phyloP scores from a whole-genome alignment of 2,329 filamentous ascomycete genomes.

The Ophiostoma sp. region DNA sequence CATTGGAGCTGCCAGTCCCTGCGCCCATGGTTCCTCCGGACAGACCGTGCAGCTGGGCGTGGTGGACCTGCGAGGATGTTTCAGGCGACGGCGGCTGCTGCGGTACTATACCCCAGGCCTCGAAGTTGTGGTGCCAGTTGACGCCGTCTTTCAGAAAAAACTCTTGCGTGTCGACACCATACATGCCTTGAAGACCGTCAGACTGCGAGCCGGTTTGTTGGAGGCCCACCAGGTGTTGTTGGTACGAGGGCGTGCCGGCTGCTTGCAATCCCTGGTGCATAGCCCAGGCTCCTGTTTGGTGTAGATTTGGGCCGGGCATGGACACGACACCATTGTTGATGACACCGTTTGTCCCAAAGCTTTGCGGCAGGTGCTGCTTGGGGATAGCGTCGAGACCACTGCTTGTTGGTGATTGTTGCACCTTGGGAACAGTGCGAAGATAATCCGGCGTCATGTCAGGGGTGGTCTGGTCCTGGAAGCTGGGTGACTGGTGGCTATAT shows the following conservation, averaged over 20 bases:
- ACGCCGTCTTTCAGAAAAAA: slow-evolving; percentile 56
- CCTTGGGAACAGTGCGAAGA: neutral
- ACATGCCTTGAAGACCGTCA: slow-evolving; percentile 29
- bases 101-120: slow-evolving; percentile 44
- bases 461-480: slow-evolving; percentile 29
- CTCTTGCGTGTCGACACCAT: slow-evolving; percentile 48
- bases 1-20: neutral
- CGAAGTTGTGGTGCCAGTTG: slow-evolving; percentile 55
- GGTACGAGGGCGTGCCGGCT: neutral
- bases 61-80: slow-evolving; percentile 17
- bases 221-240: neutral
- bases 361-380: neutral
- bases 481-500: slow-evolving; percentile 31
- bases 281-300: slow-evolving; percentile 21
- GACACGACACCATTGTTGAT: slow-evolving; percentile 9
- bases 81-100: slow-evolving; percentile 17
- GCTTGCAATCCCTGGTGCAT: slow-evolving; percentile 17
- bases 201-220: neutral
- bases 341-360: neutral
- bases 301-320: neutral
- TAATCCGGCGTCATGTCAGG: slow-evolving; percentile 21
- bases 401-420: neutral
- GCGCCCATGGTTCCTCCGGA: neutral
- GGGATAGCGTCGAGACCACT: neutral
- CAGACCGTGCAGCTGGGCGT: slow-evolving; percentile 14